phyloP scores from a whole-genome alignment of 2,329 filamentous ascomycete genomes.

The Pseudogymnoascus verrucosus region DNA sequence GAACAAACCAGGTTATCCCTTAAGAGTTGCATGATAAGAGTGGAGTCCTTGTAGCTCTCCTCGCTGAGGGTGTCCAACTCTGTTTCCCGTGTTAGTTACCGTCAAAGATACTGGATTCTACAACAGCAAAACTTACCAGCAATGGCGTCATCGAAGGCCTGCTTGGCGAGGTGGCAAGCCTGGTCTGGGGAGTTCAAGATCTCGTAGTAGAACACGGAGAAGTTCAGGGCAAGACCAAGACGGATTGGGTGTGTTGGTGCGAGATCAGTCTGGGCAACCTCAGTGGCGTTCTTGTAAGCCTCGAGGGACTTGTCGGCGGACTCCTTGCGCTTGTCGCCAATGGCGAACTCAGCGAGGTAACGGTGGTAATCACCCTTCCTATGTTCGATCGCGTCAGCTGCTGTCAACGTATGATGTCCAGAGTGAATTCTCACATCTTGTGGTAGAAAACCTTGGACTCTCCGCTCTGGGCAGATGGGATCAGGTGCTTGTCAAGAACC shows the following conservation, averaged over 20 bases:
- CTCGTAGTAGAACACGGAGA: conserved; percentile 99
- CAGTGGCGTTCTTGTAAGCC: conserved; percentile 98
- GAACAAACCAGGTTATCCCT: conserved; percentile 70
- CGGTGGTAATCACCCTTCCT: conserved; percentile 98
- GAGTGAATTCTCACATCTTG: conserved; percentile 73
- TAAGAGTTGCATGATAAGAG: conserved; percentile 97
- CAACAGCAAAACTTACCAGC: conserved; percentile 42
- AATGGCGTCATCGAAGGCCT: conserved; percentile 97
- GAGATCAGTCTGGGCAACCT: conserved; percentile 95
- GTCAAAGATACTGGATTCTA: not conserved
- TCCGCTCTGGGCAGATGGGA: conserved; percentile 90
- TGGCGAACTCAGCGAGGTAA: conserved; percentile 88
- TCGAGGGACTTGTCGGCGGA: conserved; percentile 82
- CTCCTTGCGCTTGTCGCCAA: conserved; percentile 84
- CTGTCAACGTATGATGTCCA: not conserved
- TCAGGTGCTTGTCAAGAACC: conserved; percentile 85
- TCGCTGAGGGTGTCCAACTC: conserved; percentile 94
- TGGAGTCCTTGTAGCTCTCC: conserved; percentile 98
- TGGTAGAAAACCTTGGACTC: conserved; percentile 99
- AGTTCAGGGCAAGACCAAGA: conserved; percentile 94
- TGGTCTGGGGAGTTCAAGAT: conserved; percentile 97
- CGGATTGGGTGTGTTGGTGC: conserved; percentile 97
- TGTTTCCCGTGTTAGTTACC: conserved; percentile 16
- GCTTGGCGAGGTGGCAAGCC: conserved; percentile 97
- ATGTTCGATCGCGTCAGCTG: conserved; percentile 9